A percentile compares a stretch with the other conserved stretches of the same genome.
Conservation (phyloP, 106 monocot species). For the Allium fistulosum region DNA sequence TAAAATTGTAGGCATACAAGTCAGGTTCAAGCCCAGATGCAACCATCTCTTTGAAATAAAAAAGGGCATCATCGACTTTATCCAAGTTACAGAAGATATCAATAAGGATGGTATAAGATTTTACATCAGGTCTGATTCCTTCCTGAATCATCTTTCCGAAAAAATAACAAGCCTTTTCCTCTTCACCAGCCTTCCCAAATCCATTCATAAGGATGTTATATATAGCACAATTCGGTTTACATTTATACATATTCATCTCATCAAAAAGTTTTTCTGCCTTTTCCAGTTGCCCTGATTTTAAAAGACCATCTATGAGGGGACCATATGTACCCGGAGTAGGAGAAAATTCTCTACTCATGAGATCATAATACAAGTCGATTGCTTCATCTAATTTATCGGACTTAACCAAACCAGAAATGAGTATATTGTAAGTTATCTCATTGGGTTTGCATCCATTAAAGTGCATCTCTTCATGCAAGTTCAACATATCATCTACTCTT, state of each 20-base stretch:
- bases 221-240: slow-evolving; percentile 77
- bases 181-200: slow-evolving; percentile 53
- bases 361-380: slow-evolving; percentile 72
- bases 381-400: slow-evolving; percentile 56
- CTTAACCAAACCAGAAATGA: slow-evolving; percentile 75
- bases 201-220: slow-evolving; percentile 94
- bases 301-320: slow-evolving; percentile 78
- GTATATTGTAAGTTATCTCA: slow-evolving; percentile 60
- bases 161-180: slow-evolving; percentile 41
- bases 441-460: slow-evolving; percentile 45
- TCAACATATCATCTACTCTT: slow-evolving; percentile 54
- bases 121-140: slow-evolving; percentile 74
- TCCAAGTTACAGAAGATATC: slow-evolving; percentile 38
- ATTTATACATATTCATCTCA: slow-evolving; percentile 77
- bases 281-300: slow-evolving; percentile 49
- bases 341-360: slow-evolving; percentile 58
- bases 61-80: slow-evolving; percentile 50
- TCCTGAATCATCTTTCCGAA: slow-evolving; percentile 60
- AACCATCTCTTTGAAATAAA: slow-evolving; percentile 56
- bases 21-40: slow-evolving; percentile 56
- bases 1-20: slow-evolving; percentile 71
- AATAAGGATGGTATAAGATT: slow-evolving; percentile 76
- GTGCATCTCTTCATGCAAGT: slow-evolving; percentile 69
- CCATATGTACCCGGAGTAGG: slow-evolving; percentile 91
- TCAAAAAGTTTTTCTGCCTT: slow-evolving; percentile 55